Evolutionary conservation across 208 protist species (phyloP), one percentile per base, ranked within the genome.

Genomic region (Trypanosoma lewisi): DNA sequence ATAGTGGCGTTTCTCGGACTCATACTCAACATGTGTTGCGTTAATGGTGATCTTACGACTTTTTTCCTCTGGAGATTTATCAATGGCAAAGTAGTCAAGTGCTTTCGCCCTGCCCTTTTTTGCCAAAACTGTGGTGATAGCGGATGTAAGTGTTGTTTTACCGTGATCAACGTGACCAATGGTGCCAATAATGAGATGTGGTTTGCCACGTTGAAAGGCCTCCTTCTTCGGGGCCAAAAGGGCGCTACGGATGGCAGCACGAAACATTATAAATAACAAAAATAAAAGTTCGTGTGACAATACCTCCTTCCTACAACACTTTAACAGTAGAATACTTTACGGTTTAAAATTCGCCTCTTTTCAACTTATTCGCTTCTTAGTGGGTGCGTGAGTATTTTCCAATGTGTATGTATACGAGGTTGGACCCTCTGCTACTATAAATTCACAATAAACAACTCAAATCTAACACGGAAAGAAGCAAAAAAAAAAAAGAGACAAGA

Each of bases 41-140:
- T 98, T 98, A 80, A 99, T 99, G 47, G 99, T 99, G 73, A 99
- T 99, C 87, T 99, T 99, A 73, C 98, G 95, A 69, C 97, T 94
- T 71, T 99, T 98, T 84, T 99, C 99, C 64, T 98, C 97, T 56
- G 98, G 98, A 37, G 98, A 96, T 71, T 98, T 98, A 90, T 99
- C 99, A 73, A 99, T 97, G 55, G 98, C 92, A 79, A 98, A 99
- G 80, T 89, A 98, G 87, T 95, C 98, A 79, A 85, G 68, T 33
- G 89, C 85, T 63, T 84, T 65, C 25, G 84, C 78, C 48, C 83
- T 68, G 39, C 88, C 89, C 45, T 85, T 80, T 84, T 96, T 96
- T n/a, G 87, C 62, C 21, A 97, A 70, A n/a, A 93, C 82, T 48
- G 91, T 97, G 19, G 98, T 99, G 77, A 99, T 99, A 50, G 98